A percentile compares a stretch with the other conserved stretches of the same genome.
These are phyloP conservation scores for Fusarium sublunatum DNA, from an alignment of 2,329 filamentous ascomycete species.

Conservation along the genomic window DNA sequence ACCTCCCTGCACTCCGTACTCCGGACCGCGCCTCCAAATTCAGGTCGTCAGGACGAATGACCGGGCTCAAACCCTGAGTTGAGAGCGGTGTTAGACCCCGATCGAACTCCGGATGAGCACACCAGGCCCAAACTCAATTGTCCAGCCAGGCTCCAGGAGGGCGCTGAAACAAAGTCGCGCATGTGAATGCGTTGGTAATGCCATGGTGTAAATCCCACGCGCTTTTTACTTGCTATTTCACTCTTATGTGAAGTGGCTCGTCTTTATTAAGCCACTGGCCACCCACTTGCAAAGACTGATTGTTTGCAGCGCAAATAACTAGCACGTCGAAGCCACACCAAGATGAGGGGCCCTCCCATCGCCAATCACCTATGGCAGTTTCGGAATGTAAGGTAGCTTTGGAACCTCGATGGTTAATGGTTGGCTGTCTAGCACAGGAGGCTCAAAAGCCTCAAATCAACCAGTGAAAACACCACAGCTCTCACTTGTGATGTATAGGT, in stretches of 20 bases:
- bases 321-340: constrained; percentile 11
- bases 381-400: constrained; percentile 3
- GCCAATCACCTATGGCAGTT: constrained; percentile 14
- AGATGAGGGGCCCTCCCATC: constrained; percentile 16
- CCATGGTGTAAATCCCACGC: constrained; percentile 22
- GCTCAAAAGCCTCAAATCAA: neutral
- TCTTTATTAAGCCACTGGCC: neutral
- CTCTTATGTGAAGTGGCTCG: neutral
- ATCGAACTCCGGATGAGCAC: constrained; percentile 30
- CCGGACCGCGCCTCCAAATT: neutral
- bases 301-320: neutral
- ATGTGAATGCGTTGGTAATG: constrained; percentile 30
- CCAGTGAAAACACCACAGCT: constrained; percentile 1
- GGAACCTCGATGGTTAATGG: constrained; percentile 7
- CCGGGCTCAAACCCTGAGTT: constrained; percentile 32
- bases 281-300: constrained; percentile 8
- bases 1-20: constrained; percentile 5
- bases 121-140: constrained; percentile 28
- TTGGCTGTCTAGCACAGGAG: constrained; percentile 9
- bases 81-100: constrained; percentile 24
- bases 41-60: constrained; percentile 20
- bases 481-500: constrained; percentile 2
- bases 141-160: constrained; percentile 18
- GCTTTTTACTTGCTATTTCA: constrained; percentile 2
- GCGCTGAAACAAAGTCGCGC: constrained; percentile 24